These are phyloP conservation scores for Colletotrichum acutatum DNA, from an alignment of 2,329 filamentous ascomycete species.

Conservation along the genomic window DNA sequence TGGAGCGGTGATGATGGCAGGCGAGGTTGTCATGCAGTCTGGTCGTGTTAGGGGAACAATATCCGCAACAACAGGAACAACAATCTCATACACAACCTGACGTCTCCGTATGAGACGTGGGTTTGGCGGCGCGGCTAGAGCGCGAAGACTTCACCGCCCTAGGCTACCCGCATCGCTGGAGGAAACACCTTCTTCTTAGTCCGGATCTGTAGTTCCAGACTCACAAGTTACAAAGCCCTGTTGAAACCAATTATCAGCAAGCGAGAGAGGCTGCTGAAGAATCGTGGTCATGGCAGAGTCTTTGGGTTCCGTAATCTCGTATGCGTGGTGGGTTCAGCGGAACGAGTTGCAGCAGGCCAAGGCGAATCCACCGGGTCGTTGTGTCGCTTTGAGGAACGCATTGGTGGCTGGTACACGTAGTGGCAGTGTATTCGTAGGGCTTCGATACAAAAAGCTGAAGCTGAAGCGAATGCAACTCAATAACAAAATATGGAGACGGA, in stretches of 20 bases:
- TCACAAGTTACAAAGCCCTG: not conserved
- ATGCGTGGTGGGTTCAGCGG: constrained; percentile 8
- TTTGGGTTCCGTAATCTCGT: not conserved
- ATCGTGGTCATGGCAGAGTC: constrained; percentile 6
- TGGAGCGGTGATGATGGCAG: constrained; percentile 1
- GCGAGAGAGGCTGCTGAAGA: constrained; percentile 25
- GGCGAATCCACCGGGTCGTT: not conserved
- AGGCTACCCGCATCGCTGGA: not conserved
- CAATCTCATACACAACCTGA: not conserved
- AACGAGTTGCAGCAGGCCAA: constrained; percentile 6
- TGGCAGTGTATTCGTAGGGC: constrained; percentile 2
- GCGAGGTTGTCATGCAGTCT: constrained; percentile 18
- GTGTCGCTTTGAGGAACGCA: not conserved
- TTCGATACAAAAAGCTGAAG: constrained; percentile 3
- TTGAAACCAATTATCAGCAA: constrained; percentile 20
- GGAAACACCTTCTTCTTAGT: not conserved
- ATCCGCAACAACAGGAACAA: not conserved
- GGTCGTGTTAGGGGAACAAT: not conserved
- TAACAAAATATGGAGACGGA: constrained; percentile 9
- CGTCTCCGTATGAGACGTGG: not conserved
- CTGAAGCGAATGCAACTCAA: constrained; percentile 6
- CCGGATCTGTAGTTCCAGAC: not conserved
- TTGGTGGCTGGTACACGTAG: not conserved
- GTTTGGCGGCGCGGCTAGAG: constrained; percentile 1
- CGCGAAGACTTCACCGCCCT: constrained; percentile 10